These are phyloP conservation scores for Hyphopichia wangnamkhiaoensis DNA, from an alignment of 1,139 yeast species.

Conservation along the genomic window DNA sequence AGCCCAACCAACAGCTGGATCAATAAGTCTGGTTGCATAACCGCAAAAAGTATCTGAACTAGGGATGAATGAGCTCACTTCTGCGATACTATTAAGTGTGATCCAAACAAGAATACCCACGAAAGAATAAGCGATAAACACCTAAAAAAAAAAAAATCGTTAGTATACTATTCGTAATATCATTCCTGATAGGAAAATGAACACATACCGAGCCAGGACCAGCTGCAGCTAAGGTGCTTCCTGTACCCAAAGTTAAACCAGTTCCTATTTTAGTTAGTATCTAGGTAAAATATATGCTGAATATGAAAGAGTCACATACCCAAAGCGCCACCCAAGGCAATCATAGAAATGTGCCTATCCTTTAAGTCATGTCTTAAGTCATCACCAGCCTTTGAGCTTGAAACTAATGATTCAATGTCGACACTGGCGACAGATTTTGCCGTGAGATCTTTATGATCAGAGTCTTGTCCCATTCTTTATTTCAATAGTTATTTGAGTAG, in stretches of 20 bases:
- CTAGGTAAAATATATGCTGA: slow-evolving; percentile 49
- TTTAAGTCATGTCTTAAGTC: slow-evolving; percentile 60
- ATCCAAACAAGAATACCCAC: slow-evolving; percentile 66
- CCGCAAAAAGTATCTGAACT: slow-evolving; percentile 42
- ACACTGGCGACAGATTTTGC: too few species aligned
- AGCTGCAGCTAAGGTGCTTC: slow-evolving; percentile 59
- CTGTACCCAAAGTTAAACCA: slow-evolving; percentile 72
- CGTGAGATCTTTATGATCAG: too few species aligned
- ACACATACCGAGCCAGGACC: slow-evolving; percentile 83
- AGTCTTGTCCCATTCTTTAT: too few species aligned
- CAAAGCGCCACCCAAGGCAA: slow-evolving; percentile 59
- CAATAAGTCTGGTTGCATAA: slow-evolving; percentile 38
- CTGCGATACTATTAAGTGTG: slow-evolving; percentile 57
- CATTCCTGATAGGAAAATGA: too few species aligned
- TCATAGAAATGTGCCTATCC: slow-evolving; percentile 75
- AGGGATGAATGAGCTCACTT: slow-evolving; percentile 42
- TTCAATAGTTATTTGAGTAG: too few species aligned
- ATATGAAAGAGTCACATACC: slow-evolving; percentile 32
- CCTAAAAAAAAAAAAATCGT: too few species aligned
- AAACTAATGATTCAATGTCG: too few species aligned
- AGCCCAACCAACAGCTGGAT: slow-evolving; percentile 43
- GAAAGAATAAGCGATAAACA: slow-evolving; percentile 58
- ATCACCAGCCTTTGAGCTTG: too few species aligned
- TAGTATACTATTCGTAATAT: too few species aligned
- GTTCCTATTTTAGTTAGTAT: slow-evolving; percentile 45